Base-by-base conservation (phyloP, 2,329 filamentous ascomycete species). In the Ophiostoma populinum region DNA sequence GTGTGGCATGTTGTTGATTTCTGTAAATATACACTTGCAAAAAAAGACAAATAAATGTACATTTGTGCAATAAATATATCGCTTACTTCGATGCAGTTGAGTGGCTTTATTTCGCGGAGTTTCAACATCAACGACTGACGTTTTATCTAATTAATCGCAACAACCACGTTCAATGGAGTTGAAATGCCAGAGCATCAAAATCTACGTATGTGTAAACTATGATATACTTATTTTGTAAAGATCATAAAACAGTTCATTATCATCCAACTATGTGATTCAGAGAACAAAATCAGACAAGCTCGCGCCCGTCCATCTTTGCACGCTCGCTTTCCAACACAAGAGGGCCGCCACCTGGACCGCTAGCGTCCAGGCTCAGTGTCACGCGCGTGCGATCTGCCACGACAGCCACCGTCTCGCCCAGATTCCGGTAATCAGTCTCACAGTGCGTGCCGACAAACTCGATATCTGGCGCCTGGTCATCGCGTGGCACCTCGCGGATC, bases 371-470 rank as follows among this genome's bases (percentile, higher is more conserved):
- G 43, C 72, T 80, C 17, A 87, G 64, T 1, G 80, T 92, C 21
- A 82, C 80, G 44, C 70, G 72, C 42, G 58, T 63, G 36, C 80
- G 61, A 56, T 86, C 75, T 11, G 73, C 67, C 16, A 85, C 65
- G 2, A 93, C 80, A 33, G 76, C 57, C 2, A 94, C 66, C 25
- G 73, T 76, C 58, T 90, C 78, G 0, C 78, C 81, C 39, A 81
- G 61, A 48, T 82, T 90, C 46, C 71, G 63, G 47, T 78, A 80
- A 49, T 94, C 81, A 10, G 80, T 78, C 57, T 95, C 86, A 48
- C 75, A 83, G 55, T 68, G 46, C 47, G 16, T 43, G 25, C n/a
- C 18, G 17, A 12, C 9, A 6, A 17, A 17, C 1, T 22, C 34
- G 7, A 8, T 10, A 7, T 7, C 18, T 6, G 29, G 25, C 39